phyloP scores from a whole-genome alignment of 192 early-diverging fungal species.

The Lobosporangium transversale region DNA sequence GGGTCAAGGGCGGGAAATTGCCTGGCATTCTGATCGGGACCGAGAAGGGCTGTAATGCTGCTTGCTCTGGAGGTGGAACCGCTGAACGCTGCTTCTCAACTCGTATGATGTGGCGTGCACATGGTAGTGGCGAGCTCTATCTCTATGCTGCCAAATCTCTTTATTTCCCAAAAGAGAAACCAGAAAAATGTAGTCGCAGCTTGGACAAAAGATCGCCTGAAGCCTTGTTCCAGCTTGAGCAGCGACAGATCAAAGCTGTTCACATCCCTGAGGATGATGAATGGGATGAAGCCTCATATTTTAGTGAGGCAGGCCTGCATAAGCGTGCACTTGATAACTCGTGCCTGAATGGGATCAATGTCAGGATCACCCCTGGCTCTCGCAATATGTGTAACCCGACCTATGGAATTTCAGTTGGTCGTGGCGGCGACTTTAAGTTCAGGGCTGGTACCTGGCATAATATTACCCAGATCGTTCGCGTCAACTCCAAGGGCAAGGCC shows the following conservation, averaged over 20 bases:
- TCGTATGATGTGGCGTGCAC: slow-evolving; percentile 59
- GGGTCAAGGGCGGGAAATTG: slow-evolving; percentile 67
- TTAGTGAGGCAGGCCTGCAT: neutral
- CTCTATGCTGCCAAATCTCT: slow-evolving; percentile 57
- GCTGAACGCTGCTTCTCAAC: slow-evolving; percentile 67
- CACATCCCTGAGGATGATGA: slow-evolving; percentile 13
- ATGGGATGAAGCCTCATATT: neutral
- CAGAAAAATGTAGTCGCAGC: slow-evolving; percentile 24
- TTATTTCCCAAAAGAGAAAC: slow-evolving; percentile 15
- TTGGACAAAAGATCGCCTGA: slow-evolving; percentile 25
- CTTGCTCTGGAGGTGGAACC: slow-evolving; percentile 55
- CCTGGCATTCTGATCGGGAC: slow-evolving; percentile 64
- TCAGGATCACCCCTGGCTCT: slow-evolving; percentile 23
- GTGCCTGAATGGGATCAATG: slow-evolving; percentile 23
- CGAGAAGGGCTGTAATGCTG: slow-evolving; percentile 54
- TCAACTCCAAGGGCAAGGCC: slow-evolving; percentile 34
- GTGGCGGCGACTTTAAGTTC: slow-evolving; percentile 58
- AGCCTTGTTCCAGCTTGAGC: slow-evolving; percentile 5
- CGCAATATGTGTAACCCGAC: slow-evolving; percentile 46
- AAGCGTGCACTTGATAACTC: slow-evolving; percentile 10
- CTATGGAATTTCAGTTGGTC: slow-evolving; percentile 64
- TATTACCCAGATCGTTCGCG: slow-evolving; percentile 20
- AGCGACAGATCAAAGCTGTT: slow-evolving; percentile 1
- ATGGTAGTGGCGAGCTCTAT: slow-evolving; percentile 64
- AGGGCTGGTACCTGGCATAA: slow-evolving; percentile 57